A percentile compares a stretch with the other conserved stretches of the same genome.
Evolutionary conservation across 805 yeast species (phyloP).

Genomic region (Zygosaccharomyces gambellarensis): DNA sequence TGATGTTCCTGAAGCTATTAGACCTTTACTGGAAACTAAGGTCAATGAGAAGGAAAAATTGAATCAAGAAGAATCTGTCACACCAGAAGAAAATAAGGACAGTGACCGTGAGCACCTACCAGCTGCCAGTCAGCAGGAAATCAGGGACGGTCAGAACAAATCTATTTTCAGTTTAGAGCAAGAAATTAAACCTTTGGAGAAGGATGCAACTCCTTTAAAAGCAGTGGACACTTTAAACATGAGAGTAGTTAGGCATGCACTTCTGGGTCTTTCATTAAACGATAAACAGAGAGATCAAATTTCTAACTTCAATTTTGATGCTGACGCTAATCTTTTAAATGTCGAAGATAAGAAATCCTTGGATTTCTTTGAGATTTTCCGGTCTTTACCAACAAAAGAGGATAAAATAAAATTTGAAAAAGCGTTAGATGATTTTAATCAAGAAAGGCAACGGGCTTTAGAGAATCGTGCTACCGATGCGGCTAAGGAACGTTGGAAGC

Average conservation of each 20-base stretch:
- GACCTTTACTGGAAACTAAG: constrained; percentile 16
- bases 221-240: constrained; percentile 76
- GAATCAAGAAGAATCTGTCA: not conserved
- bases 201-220: constrained; percentile 48
- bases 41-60: not conserved
- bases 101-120: not conserved
- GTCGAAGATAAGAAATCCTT: constrained; percentile 30
- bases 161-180: constrained; percentile 18
- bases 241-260: constrained; percentile 70
- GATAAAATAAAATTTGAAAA: constrained; percentile 55
- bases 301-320: constrained; percentile 36
- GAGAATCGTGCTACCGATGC: constrained; percentile 77
- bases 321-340: constrained; percentile 34
- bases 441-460: constrained; percentile 66
- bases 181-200: constrained; percentile 43
- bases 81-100: not conserved
- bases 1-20: constrained; percentile 26
- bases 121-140: not conserved
- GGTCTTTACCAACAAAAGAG: constrained; percentile 43
- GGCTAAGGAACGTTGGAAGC: constrained; percentile 85
- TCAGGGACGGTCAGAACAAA: not conserved
- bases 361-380: constrained; percentile 66
- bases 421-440: constrained; percentile 64
- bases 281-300: constrained; percentile 29
- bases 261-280: constrained; percentile 45